phyloP scores from a whole-genome alignment of 1,284 basidiomycete genomes.

The Ganoderma leucocontextum region DNA sequence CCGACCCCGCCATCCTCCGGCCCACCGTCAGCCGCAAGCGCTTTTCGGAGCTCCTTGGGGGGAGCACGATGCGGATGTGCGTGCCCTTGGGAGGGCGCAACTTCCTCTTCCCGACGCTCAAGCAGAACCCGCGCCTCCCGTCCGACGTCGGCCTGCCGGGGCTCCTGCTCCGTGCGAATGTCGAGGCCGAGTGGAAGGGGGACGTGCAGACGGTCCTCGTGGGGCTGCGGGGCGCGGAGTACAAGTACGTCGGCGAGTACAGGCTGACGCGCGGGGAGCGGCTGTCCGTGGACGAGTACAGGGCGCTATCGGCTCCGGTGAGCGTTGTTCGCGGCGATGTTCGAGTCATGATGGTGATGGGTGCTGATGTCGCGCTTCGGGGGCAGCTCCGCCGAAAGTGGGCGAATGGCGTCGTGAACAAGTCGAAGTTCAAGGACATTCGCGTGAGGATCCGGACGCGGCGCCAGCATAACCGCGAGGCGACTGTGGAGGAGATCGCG shows the following conservation, averaged over 20 bases:
- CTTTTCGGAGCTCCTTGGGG: conserved; percentile 26
- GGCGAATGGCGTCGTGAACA: conserved; percentile 16
- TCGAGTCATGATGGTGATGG: neutral
- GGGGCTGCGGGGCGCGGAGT: conserved; percentile 15
- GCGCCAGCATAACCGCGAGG: conserved; percentile 22
- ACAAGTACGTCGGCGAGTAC: conserved; percentile 38
- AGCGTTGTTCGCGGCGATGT: neutral
- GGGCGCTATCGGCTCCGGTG: neutral
- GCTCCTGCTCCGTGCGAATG: conserved; percentile 27
- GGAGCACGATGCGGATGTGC: conserved; percentile 23
- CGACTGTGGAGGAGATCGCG: conserved; percentile 31
- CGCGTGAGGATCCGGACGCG: conserved; percentile 29
- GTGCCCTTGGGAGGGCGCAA: conserved; percentile 17
- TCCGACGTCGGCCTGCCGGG: conserved; percentile 29
- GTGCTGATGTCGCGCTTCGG: neutral
- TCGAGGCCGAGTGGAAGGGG: conserved; percentile 18
- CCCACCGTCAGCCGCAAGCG: conserved; percentile 23
- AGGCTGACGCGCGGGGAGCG: conserved; percentile 15
- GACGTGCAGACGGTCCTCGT: conserved; percentile 31
- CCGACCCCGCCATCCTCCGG: conserved; percentile 20
- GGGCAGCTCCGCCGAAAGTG: conserved; percentile 7
- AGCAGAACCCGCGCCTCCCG: conserved; percentile 32
- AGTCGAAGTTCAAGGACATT: conserved; percentile 21
- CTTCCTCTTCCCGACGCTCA: conserved; percentile 31
- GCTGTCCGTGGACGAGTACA: conserved; percentile 32